Evolutionary conservation across 2,329 filamentous ascomycete genomes (phyloP).

Genomic region (Colletotrichum shisoi): DNA sequence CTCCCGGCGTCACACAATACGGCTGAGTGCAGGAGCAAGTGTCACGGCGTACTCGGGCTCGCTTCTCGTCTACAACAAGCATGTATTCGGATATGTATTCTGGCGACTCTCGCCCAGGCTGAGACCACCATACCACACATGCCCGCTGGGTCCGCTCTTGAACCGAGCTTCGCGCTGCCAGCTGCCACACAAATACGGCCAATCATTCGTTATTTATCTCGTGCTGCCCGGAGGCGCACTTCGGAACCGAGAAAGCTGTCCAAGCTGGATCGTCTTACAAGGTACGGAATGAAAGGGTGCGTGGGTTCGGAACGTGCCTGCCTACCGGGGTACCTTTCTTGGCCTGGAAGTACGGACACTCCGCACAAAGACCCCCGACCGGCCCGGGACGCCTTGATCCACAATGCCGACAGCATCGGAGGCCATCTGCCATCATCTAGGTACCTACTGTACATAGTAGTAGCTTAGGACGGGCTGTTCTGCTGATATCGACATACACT

Average conservation of each 20-base stretch:
- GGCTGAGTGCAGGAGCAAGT: conserved; percentile 4
- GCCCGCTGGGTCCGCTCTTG: background rate
- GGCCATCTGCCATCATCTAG: background rate
- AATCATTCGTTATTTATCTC: too few relatives aligned
- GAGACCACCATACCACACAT: background rate
- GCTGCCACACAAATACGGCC: too few relatives aligned
- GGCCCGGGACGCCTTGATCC: background rate
- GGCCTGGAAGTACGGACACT: background rate
- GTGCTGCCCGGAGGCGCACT: too few relatives aligned
- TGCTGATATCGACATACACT: background rate
- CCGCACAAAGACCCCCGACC: background rate
- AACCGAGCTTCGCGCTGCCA: background rate
- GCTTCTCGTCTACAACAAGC: background rate
- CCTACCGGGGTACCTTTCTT: background rate
- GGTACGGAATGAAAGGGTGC: too few relatives aligned
- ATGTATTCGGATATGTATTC: background rate
- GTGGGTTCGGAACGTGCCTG: too few relatives aligned
- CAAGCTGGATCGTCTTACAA: too few relatives aligned
- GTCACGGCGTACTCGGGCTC: background rate
- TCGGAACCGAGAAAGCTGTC: too few relatives aligned
- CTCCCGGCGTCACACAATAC: conserved; percentile 8
- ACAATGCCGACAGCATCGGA: background rate
- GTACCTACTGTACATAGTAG: too few relatives aligned
- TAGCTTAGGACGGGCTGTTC: background rate
- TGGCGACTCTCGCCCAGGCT: background rate